Evolutionary conservation across 495 filamentous ascomycete genomes (phyloP), one percentile per base, ranked within the genome.

Genomic region (Gamarada debralockiae): DNA sequence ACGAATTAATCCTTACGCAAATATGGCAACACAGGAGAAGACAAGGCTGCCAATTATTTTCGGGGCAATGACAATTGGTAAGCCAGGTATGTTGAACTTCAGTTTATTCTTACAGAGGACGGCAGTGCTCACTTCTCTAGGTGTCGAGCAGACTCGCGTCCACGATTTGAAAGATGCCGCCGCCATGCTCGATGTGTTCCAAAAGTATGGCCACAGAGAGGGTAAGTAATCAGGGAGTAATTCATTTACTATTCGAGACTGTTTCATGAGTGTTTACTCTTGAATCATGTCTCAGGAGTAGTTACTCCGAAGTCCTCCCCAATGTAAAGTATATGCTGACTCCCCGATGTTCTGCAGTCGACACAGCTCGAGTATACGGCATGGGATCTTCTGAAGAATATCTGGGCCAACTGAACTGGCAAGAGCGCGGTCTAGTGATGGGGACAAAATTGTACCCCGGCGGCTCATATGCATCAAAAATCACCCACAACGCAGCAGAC

Each of bases 281-380:
- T n/a, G n/a, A n/a, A n/a, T n/a, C n/a, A n/a, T n/a, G n/a, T n/a
- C n/a, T n/a, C n/a, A n/a, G n/a, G n/a, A n/a, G n/a, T n/a, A n/a
- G n/a, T n/a, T n/a, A n/a, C n/a, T n/a, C n/a, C n/a, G n/a, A n/a
- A n/a, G n/a, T n/a, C n/a, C n/a, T n/a, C n/a, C n/a, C n/a, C n/a
- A n/a, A n/a, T n/a, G n/a, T n/a, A n/a, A n/a, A n/a, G n/a, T n/a
- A n/a, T n/a, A n/a, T n/a, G n/a, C n/a, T n/a, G n/a, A n/a, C n/a
- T n/a, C n/a, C n/a, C n/a, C n/a, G n/a, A n/a, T n/a, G n/a, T n/a
- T n/a, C n/a, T n/a, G n/a, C n/a, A 47, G 59, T 84, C 54, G 81
- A 83, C 62, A 82, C 78, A 3, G 77, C 80, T 4, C 73, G 78
- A 13, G 55, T 69, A 5, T 82, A 82, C 49, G 76, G 73, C n/a